These are phyloP conservation scores for Artemisia argyi DNA, from an alignment of 129 eudicot genomes.

Conservation along the genomic window DNA sequence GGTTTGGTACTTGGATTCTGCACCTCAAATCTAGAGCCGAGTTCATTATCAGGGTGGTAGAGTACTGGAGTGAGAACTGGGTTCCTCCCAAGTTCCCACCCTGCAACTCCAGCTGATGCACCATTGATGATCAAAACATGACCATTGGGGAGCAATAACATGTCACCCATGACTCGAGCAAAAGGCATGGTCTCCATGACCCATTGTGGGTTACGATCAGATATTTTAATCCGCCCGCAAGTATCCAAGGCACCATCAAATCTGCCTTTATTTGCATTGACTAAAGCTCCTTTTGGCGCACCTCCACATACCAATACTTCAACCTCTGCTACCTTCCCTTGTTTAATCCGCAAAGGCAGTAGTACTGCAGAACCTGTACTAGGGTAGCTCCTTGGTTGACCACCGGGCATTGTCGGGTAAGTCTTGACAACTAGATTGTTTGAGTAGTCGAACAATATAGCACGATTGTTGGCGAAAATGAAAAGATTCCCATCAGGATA, in stretches of 20 bases:
- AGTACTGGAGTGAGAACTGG: constrained; percentile 27
- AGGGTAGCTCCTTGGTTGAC: constrained; percentile 34
- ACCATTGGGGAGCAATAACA: constrained; percentile 33
- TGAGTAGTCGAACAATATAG: constrained; percentile 23
- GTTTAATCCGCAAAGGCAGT: constrained; percentile 21
- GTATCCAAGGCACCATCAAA: constrained; percentile 27
- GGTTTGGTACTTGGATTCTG: constrained; percentile 26
- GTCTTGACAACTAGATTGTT: constrained; percentile 21
- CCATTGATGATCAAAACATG: constrained; percentile 30
- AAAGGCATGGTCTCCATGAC: constrained; percentile 35
- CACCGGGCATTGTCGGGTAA: constrained; percentile 19
- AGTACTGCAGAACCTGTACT: constrained; percentile 31
- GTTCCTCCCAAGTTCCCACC: constrained; percentile 33
- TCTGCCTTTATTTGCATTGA: constrained; percentile 21
- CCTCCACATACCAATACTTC: constrained; percentile 36
- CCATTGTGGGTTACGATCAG: constrained; percentile 29
- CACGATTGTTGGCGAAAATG: constrained; percentile 26
- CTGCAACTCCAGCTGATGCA: constrained; percentile 18
- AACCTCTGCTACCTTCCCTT: background rate
- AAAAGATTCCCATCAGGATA: constrained; percentile 17
- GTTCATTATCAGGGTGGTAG: constrained; percentile 15
- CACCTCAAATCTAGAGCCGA: constrained; percentile 24
- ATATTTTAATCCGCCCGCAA: constrained; percentile 24
- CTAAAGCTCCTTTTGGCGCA: constrained; percentile 28
- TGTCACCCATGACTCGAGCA: constrained; percentile 38